Evolutionary conservation across 352 stramenopile species (phyloP).

Genomic region (Phytophthora hybrid): DNA sequence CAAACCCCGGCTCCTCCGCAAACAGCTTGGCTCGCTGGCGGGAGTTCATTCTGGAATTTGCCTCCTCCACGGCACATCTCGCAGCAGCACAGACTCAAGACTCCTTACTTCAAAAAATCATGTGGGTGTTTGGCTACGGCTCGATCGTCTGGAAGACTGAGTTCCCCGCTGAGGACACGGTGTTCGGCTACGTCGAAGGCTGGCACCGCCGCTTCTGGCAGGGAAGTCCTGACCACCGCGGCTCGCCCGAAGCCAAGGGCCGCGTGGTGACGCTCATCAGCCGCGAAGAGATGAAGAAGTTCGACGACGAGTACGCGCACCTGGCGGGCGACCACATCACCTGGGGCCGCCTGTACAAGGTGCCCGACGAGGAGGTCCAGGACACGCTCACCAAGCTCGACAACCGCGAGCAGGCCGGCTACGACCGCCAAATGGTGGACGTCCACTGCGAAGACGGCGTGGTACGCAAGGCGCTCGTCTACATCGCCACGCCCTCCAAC

Average conservation of each 20-base stretch:
- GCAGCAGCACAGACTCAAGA: slow-evolving; percentile 6
- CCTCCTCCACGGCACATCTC: slow-evolving; percentile 23
- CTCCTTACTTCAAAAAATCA: slow-evolving; percentile 22
- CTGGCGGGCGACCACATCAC: slow-evolving; percentile 71
- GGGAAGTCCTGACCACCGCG: slow-evolving; percentile 88
- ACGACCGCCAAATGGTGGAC: slow-evolving; percentile 79
- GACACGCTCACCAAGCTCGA: slow-evolving; percentile 84
- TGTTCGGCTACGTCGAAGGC: slow-evolving; percentile 84
- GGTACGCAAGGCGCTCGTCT: slow-evolving; percentile 77
- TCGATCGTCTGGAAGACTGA: slow-evolving; percentile 86
- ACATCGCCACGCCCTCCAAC: slow-evolving; percentile 88
- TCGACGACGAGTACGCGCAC: slow-evolving; percentile 78
- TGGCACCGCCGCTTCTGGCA: slow-evolving; percentile 92
- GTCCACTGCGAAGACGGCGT: slow-evolving; percentile 80
- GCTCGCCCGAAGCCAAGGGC: slow-evolving; percentile 74
- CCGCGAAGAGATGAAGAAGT: slow-evolving; percentile 75
- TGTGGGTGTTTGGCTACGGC: slow-evolving; percentile 90
- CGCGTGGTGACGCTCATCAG: slow-evolving; percentile 91
- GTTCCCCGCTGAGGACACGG: slow-evolving; percentile 69
- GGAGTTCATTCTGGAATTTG: slow-evolving; percentile 46
- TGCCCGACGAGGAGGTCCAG: slow-evolving; percentile 80
- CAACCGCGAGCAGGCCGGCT: slow-evolving; percentile 87
- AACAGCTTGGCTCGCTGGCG: not conserved
- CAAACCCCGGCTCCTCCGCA: not conserved
- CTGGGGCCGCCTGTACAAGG: slow-evolving; percentile 90